phyloP scores from a whole-genome alignment of 768 basidiomycete species.

The Suillus subluteus region DNA sequence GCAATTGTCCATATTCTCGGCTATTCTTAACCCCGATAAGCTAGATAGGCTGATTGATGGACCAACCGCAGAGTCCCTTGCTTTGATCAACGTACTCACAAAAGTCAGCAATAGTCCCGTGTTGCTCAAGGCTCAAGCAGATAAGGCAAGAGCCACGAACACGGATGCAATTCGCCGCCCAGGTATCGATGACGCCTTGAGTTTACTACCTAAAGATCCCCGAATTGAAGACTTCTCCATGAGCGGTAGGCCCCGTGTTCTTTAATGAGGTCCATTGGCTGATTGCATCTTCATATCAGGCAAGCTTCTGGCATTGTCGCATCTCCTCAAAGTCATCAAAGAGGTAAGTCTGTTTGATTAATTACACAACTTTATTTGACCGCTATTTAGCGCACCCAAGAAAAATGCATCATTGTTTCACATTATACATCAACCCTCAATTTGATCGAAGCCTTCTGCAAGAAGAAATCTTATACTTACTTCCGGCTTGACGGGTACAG shows the following conservation, averaged over 20 bases:
- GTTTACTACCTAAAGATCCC: constrained; percentile 60
- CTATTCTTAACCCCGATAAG: constrained; percentile 72
- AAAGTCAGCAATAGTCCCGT: constrained; percentile 95
- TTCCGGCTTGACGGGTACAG: constrained; percentile 86
- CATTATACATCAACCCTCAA: constrained; percentile 96
- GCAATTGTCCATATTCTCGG: constrained; percentile 78
- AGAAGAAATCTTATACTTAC: constrained; percentile 73
- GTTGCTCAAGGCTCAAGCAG: constrained; percentile 77
- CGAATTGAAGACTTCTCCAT: constrained; percentile 72
- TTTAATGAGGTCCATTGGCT: not conserved
- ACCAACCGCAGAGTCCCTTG: constrained; percentile 76
- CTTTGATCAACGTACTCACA: constrained; percentile 76
- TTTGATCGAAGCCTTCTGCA: constrained; percentile 86
- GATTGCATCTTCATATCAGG: constrained; percentile 47
- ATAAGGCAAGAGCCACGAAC: constrained; percentile 54
- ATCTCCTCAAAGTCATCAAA: constrained; percentile 61
- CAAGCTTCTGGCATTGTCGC: constrained; percentile 70
- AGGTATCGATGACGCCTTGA: constrained; percentile 61
- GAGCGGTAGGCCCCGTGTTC: constrained; percentile 65
- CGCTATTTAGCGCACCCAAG: constrained; percentile 64
- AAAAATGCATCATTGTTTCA: constrained; percentile 96
- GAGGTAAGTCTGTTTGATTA: constrained; percentile 43
- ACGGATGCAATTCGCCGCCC: constrained; percentile 46
- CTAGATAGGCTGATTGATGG: constrained; percentile 70
- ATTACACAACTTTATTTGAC: constrained; percentile 7